Percentiles rank a stretch among this genome's conserved stretches.
These are phyloP conservation scores for Emericellopsis cladophorae DNA, from an alignment of 2,329 filamentous ascomycete species.

Conservation along the genomic window DNA sequence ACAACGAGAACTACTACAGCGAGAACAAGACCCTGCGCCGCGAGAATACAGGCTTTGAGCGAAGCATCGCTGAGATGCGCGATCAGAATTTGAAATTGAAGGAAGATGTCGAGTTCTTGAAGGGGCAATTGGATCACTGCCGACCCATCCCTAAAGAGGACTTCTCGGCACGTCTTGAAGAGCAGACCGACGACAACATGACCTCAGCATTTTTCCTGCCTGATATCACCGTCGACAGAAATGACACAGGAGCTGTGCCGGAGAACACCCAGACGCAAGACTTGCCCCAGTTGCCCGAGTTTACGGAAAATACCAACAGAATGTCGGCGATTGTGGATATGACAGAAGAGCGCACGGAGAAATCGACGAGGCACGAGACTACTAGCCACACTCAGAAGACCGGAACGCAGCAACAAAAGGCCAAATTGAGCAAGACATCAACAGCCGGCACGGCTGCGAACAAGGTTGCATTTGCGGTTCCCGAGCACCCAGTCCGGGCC, in stretches of 20 bases:
- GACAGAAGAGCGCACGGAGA: slow-evolving; percentile 13
- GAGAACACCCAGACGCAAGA: slow-evolving; percentile 20
- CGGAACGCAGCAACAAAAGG: slow-evolving; percentile 10
- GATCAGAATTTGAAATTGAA: slow-evolving; percentile 33
- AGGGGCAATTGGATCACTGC: slow-evolving; percentile 29
- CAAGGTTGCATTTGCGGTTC: slow-evolving; percentile 28
- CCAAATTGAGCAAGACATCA: slow-evolving; percentile 13
- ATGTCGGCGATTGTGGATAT: slow-evolving; percentile 13
- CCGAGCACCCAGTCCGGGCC: slow-evolving; percentile 17
- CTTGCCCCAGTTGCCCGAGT: slow-evolving; percentile 13
- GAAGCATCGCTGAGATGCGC: slow-evolving; percentile 29
- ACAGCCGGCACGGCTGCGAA: slow-evolving; percentile 11
- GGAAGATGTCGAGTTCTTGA: slow-evolving; percentile 31
- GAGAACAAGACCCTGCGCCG: slow-evolving; percentile 36
- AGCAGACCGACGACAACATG: slow-evolving; percentile 37
- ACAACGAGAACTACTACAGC: slow-evolving; percentile 41
- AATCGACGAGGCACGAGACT: slow-evolving; percentile 14
- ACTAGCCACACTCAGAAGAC: slow-evolving; percentile 12
- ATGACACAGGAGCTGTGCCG: slow-evolving; percentile 13
- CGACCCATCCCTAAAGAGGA: slow-evolving; percentile 24
- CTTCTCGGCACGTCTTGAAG: slow-evolving; percentile 18
- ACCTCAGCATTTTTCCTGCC: slow-evolving; percentile 46
- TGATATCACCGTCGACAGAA: slow-evolving; percentile 40
- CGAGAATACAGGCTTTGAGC: slow-evolving; percentile 35
- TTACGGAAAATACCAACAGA: slow-evolving; percentile 18